A percentile compares a stretch with the other conserved stretches of the same genome.
Evolutionary conservation across 106 monocot species (phyloP).

Genomic region (Apostasia shenzhenica): DNA sequence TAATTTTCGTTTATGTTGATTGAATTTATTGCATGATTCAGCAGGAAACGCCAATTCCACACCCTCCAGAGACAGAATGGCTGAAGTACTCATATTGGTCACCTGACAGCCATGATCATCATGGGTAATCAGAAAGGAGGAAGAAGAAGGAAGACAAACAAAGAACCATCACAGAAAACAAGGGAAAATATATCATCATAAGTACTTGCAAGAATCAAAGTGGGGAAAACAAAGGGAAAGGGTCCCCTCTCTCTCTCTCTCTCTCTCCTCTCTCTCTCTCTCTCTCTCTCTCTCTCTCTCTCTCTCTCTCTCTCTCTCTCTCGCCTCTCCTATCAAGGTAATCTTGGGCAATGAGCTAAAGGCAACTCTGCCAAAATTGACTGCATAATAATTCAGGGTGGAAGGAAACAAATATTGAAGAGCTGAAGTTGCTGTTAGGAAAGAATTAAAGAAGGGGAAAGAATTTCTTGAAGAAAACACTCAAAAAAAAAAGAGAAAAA

Average conservation of each 20-base stretch:
- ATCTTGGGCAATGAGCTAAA: not conserved
- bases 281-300: not conserved
- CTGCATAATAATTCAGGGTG: constrained; percentile 1
- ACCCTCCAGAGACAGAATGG: constrained; percentile 83
- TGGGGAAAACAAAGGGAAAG: not conserved
- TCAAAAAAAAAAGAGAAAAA: not conserved
- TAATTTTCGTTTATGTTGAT: not conserved
- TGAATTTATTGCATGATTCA: constrained; percentile 7
- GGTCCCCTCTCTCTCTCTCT: not conserved
- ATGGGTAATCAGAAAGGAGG: constrained; percentile 57
- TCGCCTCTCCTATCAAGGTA: not conserved
- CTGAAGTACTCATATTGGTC: constrained; percentile 76
- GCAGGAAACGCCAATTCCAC: constrained; percentile 66
- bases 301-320: not conserved
- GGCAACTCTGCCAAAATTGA: not conserved
- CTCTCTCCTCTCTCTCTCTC: not conserved
- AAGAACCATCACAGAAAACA: too few relatives aligned
- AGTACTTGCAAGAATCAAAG: constrained; percentile 1
- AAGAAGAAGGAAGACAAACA: constrained; percentile 1
- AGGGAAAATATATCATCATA: constrained; percentile 9
- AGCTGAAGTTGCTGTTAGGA: not conserved
- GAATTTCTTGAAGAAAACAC: not conserved
- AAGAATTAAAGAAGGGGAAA: not conserved
- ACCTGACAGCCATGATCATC: constrained; percentile 86
- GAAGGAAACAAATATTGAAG: not conserved